Evolutionary conservation across 306 rosid genomes (phyloP).

Genomic region (Quercus dentata): DNA sequence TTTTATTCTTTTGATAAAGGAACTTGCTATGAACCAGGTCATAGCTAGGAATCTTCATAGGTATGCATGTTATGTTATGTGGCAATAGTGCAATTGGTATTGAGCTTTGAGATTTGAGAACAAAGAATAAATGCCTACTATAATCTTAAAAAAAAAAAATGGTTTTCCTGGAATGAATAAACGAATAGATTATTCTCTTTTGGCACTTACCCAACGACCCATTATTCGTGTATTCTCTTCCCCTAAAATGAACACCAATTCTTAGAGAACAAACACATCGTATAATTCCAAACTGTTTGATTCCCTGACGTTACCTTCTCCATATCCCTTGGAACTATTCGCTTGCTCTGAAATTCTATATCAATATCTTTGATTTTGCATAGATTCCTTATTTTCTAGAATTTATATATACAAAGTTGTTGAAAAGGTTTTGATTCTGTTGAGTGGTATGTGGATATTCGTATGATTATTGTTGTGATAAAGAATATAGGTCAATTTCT

Average conservation of each 20-base stretch:
- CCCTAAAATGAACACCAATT: conserved; percentile 5
- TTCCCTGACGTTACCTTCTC: conserved; percentile 5
- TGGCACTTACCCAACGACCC: neutral
- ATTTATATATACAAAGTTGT: neutral
- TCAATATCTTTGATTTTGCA: neutral
- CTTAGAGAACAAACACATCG: conserved; percentile 18
- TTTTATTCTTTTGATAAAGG: neutral
- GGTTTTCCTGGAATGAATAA: neutral
- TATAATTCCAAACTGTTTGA: conserved; percentile 3
- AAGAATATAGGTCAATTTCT: too few species aligned
- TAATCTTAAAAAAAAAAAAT: neutral
- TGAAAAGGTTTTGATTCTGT: conserved; percentile 14
- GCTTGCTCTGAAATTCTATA: neutral
- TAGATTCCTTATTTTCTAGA: conserved; percentile 5
- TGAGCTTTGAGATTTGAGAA: neutral
- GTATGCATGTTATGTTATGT: neutral
- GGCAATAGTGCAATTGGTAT: neutral
- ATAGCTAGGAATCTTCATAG: conserved; percentile 4
- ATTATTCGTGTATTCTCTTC: conserved; percentile 2
- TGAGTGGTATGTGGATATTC: conserved; percentile 9
- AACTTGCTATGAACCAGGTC: neutral
- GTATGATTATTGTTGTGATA: neutral
- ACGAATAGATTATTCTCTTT: neutral
- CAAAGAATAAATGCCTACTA: neutral
- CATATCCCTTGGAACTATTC: conserved; percentile 1